A percentile compares a stretch with the other conserved stretches of the same genome.
Conservation (phyloP, 1,284 basidiomycete genomes). For the Filobasidium uniguttulatum region DNA sequence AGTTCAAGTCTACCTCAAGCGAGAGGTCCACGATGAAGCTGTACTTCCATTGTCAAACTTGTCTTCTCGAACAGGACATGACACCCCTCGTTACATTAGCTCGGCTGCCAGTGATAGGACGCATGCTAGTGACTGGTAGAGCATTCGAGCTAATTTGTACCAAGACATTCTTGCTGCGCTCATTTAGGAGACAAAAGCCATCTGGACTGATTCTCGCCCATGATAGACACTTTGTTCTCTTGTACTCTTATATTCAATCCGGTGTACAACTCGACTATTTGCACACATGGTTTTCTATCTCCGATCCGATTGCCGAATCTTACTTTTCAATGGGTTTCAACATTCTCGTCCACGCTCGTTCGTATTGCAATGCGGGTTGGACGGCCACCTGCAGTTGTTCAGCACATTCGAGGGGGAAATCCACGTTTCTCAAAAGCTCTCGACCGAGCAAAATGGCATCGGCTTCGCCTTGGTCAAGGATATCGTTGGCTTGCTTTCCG, state of each 20-base stretch:
- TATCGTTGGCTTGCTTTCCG: constrained; percentile 50
- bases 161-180: too few species aligned
- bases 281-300: too few species aligned
- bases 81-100: constrained; percentile 33
- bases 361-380: constrained; percentile 33
- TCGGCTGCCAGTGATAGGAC: constrained; percentile 31
- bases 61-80: constrained; percentile 31
- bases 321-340: constrained; percentile 6
- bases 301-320: too few species aligned
- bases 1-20: constrained; percentile 38
- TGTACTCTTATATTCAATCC: too few species aligned
- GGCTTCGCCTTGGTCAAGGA: constrained; percentile 50
- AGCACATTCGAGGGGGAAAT: constrained; percentile 35
- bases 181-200: too few species aligned
- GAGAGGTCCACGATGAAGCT: constrained; percentile 35
- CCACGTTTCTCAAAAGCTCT: constrained; percentile 39
- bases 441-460: constrained; percentile 57
- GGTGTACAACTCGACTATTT: too few species aligned
- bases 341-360: constrained; percentile 19
- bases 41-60: constrained; percentile 33
- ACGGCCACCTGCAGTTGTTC: constrained; percentile 31
- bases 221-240: too few species aligned
- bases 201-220: too few species aligned
- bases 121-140: constrained; percentile 22
- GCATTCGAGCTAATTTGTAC: too few species aligned